Evolutionary conservation across 2,329 filamentous ascomycete species (phyloP).

Genomic region (Beauveria sp.): DNA sequence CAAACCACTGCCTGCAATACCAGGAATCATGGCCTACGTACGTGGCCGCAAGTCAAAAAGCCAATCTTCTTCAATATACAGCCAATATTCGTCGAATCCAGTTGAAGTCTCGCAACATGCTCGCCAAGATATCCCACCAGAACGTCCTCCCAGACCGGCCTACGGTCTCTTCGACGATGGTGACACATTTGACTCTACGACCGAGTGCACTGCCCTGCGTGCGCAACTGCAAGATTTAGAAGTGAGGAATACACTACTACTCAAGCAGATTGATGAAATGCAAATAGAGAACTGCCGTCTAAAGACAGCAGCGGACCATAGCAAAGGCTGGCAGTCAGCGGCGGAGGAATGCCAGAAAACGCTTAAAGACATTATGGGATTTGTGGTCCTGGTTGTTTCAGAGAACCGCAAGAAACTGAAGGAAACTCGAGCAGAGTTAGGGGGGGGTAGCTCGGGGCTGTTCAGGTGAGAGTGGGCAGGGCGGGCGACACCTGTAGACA

Average conservation of each 20-base stretch:
- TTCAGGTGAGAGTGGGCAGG: no score
- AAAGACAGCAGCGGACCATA: not conserved
- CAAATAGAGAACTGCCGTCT: not conserved
- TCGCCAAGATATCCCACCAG: not conserved
- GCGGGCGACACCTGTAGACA: not conserved
- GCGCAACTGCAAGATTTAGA: not conserved
- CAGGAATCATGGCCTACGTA: not conserved
- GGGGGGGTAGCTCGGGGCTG: not conserved
- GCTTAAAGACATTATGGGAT: not conserved
- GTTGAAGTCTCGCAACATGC: not conserved
- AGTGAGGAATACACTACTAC: not conserved
- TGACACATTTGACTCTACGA: not conserved
- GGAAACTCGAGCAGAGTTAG: not conserved
- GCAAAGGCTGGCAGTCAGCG: not conserved
- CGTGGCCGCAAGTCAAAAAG: not conserved
- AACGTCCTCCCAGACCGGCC: not conserved
- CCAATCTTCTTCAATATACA: not conserved
- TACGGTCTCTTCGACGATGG: not conserved
- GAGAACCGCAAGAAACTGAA: not conserved
- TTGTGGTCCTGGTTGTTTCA: not conserved
- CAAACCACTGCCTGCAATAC: not conserved
- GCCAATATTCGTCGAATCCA: not conserved
- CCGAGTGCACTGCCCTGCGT: not conserved
- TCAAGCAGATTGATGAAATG: not conserved
- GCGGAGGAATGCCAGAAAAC: not conserved